Conservation (phyloP, 1,139 yeast species). For the Lodderomyces metapsilosis region DNA sequence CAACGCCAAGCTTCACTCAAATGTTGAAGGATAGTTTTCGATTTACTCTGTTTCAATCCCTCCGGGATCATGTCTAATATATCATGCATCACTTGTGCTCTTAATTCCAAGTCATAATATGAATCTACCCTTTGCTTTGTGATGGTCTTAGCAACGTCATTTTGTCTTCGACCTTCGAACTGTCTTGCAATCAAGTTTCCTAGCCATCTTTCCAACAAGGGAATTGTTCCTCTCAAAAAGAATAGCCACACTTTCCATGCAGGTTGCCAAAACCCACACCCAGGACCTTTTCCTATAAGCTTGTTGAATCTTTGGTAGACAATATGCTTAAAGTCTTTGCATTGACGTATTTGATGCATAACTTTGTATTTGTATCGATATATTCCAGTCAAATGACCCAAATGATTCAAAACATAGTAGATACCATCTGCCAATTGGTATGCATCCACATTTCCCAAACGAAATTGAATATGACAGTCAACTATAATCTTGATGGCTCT, state of each 20-base stretch:
- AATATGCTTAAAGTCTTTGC: slow-evolving; percentile 92
- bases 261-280: slow-evolving; percentile 99
- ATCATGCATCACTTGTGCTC: slow-evolving; percentile 95
- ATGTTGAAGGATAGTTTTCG: slow-evolving; percentile 88
- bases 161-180: slow-evolving; percentile 92
- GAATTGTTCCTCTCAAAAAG: slow-evolving; percentile 90
- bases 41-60: slow-evolving; percentile 83
- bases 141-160: slow-evolving; percentile 88
- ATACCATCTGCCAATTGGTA: slow-evolving; percentile 94
- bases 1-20: slow-evolving; percentile 98
- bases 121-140: slow-evolving; percentile 96
- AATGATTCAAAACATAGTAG: slow-evolving; percentile 83
- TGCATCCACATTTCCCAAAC: slow-evolving; percentile 89
- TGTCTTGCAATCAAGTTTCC: slow-evolving; percentile 90
- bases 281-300: slow-evolving; percentile 94
- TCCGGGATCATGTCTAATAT: slow-evolving; percentile 97
- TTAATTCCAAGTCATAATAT: slow-evolving; percentile 85
- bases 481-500: slow-evolving; percentile 80
- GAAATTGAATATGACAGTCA: slow-evolving; percentile 88
- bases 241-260: slow-evolving; percentile 97
- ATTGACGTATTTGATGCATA: slow-evolving; percentile 96
- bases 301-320: slow-evolving; percentile 80
- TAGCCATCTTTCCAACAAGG: slow-evolving; percentile 90
- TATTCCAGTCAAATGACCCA: slow-evolving; percentile 95
- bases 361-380: slow-evolving; percentile 96